Percentiles rank a stretch among this genome's conserved stretches.
Conservation (phyloP, 2,329 filamentous ascomycete species). For the Neocucurbitaria cava region DNA sequence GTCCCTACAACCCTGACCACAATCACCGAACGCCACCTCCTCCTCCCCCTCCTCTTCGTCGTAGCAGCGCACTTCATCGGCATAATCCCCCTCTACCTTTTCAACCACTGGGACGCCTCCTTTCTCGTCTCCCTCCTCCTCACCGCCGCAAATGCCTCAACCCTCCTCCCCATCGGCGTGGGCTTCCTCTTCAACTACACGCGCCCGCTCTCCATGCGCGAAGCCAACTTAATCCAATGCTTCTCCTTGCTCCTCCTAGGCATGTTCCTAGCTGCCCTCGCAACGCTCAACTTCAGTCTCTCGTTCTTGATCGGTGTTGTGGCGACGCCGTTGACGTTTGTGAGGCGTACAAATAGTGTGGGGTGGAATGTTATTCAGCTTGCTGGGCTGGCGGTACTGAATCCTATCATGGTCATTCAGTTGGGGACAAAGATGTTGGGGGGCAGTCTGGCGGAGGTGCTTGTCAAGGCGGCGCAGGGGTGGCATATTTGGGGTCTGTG, state of each 20-base stretch:
- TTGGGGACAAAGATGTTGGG: slow-evolving; percentile 32
- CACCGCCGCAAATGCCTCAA: slow-evolving; percentile 41
- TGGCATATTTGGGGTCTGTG: slow-evolving; percentile 92
- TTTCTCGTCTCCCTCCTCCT: slow-evolving; percentile 35
- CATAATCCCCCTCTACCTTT: slow-evolving; percentile 81
- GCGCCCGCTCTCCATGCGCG: slow-evolving; percentile 66
- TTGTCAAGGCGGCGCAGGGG: slow-evolving; percentile 79
- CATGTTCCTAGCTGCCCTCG: slow-evolving; percentile 88
- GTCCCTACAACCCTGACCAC: slow-evolving; percentile 49
- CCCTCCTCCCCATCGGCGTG: slow-evolving; percentile 41
- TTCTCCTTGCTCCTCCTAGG: slow-evolving; percentile 93
- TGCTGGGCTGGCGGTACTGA: slow-evolving; percentile 35
- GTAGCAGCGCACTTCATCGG: slow-evolving; percentile 76
- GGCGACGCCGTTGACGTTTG: slow-evolving; percentile 80
- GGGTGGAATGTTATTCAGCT: slow-evolving; percentile 18
- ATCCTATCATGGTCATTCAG: slow-evolving; percentile 42
- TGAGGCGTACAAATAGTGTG: slow-evolving; percentile 46
- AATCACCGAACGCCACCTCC: slow-evolving; percentile 68
- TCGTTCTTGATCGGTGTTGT: slow-evolving; percentile 84
- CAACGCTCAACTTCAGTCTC: slow-evolving; percentile 94
- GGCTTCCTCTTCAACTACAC: slow-evolving; percentile 43
- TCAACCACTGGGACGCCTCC: slow-evolving; percentile 73
- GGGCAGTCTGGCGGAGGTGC: slow-evolving; percentile 59
- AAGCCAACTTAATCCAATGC: slow-evolving; percentile 81
- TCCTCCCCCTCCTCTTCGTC: slow-evolving; percentile 77